Evolutionary conservation across 371 early-diverging fungal species (phyloP), one percentile per base, ranked within the genome.

Genomic region (Mucor velutinosus): DNA sequence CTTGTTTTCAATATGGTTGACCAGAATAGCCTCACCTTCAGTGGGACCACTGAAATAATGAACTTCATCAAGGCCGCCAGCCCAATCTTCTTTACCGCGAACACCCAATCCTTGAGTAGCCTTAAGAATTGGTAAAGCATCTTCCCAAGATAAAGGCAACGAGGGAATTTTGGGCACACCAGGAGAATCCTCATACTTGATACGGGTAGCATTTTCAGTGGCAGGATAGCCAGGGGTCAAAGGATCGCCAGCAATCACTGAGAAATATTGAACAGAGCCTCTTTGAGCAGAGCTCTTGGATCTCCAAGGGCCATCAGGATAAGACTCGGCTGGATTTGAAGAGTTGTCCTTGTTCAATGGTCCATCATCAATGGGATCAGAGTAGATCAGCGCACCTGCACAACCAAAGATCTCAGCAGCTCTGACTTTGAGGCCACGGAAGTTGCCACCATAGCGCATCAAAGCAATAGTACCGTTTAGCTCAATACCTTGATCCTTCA

Each of bases 251-350:
- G 88, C 72, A 32, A 80, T 70, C 3, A 86, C 37, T 1, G 81
- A 74, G 6, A 86, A 45, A 25, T 79, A 85, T 66, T 78, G 81
- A 1, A 88, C 90, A 0, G 87, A 83, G n/a, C 90, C 91, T 12
- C 92, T 81, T 62, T 89, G 89, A 27, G 85, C 80, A n/a, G 87
- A 88, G 25, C 85, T 82, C 17, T 74, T 70, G 7, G 90, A 84
- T 1, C 89, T 82, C 89, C 87, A 90, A 5, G 89, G 90, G 0
- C 89, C 91, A 7, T 84, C 81, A 0, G 92, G 92, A 41, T 91
- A 91, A 15, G 85, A 84, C 10, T 77, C 62, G 5, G 75, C 70
- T 14, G 78, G 76, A 30, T 89, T 88, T 0, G 29, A 7, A 17
- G 41, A 47, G 17, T 32, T 56, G 7, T 66, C 64, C 51, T 74